Conservation (phyloP, 345 rosid genomes). For the Eucalyptus lansdowneana region DNA sequence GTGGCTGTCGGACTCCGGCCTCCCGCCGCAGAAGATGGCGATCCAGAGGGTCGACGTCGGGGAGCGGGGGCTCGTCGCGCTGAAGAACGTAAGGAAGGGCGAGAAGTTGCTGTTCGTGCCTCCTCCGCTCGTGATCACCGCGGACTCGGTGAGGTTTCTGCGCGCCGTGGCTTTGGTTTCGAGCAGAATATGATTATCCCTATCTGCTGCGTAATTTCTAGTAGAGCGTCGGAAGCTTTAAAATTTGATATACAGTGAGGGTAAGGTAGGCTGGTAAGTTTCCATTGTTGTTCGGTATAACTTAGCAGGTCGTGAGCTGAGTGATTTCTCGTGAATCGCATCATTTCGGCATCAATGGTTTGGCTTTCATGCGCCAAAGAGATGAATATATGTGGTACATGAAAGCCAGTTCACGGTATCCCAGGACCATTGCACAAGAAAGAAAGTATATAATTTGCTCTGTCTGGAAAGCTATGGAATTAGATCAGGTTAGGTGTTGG, state of each 20-base stretch:
- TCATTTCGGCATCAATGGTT: neutral
- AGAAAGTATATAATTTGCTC: neutral
- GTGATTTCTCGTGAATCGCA: neutral
- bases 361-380: neutral
- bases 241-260: neutral
- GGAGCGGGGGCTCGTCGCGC: slow-evolving; percentile 85
- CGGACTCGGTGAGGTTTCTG: slow-evolving; percentile 54
- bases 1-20: slow-evolving; percentile 76
- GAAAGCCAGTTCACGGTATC: neutral
- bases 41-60: slow-evolving; percentile 73
- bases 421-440: neutral
- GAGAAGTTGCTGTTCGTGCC: slow-evolving; percentile 95
- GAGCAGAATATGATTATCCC: neutral
- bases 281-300: neutral
- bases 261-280: rapidly evolving
- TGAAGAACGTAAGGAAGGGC: slow-evolving; percentile 69
- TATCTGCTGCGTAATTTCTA: neutral
- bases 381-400: neutral
- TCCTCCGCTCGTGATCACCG: slow-evolving; percentile 71
- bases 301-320: neutral
- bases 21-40: slow-evolving; percentile 83
- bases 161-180: neutral
- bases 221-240: neutral
- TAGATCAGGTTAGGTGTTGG: neutral
- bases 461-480: neutral